Evolutionary conservation across 2,329 filamentous ascomycete species (phyloP).

Genomic region (Arthrobotrys iridis): DNA sequence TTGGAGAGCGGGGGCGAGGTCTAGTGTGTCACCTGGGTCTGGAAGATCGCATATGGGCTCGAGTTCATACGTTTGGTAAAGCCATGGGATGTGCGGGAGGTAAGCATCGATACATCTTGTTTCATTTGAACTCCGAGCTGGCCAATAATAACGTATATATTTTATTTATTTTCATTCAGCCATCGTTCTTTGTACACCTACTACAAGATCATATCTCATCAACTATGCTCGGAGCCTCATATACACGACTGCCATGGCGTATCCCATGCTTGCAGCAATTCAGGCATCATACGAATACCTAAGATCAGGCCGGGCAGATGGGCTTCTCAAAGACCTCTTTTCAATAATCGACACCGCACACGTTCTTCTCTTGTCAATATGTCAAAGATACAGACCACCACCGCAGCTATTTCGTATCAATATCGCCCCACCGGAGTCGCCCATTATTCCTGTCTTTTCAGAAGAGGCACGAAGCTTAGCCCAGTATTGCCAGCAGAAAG

Average conservation of each 20-base stretch:
- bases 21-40: constrained; percentile 69
- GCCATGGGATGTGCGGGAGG: constrained; percentile 75
- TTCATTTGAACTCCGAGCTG: no score
- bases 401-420: constrained; percentile 61
- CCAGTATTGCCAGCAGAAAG: constrained; percentile 68
- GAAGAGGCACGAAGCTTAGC: constrained; percentile 70
- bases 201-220: constrained; percentile 72
- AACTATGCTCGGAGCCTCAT: constrained; percentile 81
- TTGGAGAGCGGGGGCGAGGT: constrained; percentile 69
- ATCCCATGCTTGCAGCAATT: constrained; percentile 70
- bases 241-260: constrained; percentile 76
- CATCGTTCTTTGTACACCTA: constrained; percentile 71
- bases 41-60: constrained; percentile 68
- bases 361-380: constrained; percentile 65
- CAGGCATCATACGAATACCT: constrained; percentile 70
- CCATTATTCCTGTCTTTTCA: constrained; percentile 73
- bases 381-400: constrained; percentile 64
- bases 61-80: constrained; percentile 75
- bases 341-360: constrained; percentile 60
- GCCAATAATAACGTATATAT: no score
- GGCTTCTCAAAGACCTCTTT: constrained; percentile 60
- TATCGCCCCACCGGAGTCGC: constrained; percentile 65
- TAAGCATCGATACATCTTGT: no score
- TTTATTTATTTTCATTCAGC: constrained; percentile 65
- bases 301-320: constrained; percentile 64